Evolutionary conservation across 306 rosid species (phyloP), one percentile per base, ranked within the genome.

Genomic region (Rosa lucieae): DNA sequence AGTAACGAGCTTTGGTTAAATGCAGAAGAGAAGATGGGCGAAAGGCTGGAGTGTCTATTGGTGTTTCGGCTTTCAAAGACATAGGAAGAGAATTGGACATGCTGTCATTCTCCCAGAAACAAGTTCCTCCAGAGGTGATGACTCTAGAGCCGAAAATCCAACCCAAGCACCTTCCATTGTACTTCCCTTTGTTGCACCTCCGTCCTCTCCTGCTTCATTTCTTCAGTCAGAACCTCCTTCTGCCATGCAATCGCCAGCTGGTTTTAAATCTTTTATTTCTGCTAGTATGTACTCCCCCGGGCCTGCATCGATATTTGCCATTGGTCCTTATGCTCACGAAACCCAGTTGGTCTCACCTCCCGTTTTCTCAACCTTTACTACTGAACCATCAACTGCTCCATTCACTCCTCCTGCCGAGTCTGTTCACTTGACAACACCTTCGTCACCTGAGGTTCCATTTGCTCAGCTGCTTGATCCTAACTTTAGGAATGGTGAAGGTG

Each of bases 381-480:
- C 96, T 35, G 92, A 91, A 77, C 96, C 99, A 21, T 96, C 99
- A 13, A 96, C 99, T 13, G 94, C 99, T 82, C 97, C 99, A 70
- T 88, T 93, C 81, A 96, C 99, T 77, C 99, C 99, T 3, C 97
- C 97, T 75, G 92, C 99, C 0, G 98, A 93, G 77, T 91, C 96
- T 46, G 88, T 90, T 56, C 98, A 93, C 80, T 77, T 96, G 85
- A 96, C 98, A 2, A 93, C 96, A 11, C 99, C 99, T 74, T 93
- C 99, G 68, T 96, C 99, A 3, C 99, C 98, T 0, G 98, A 96
- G 87, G 98, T 96, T 58, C 99, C 99, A 18, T 96, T 96, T 82
- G 99, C 99, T 82, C 96, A 87, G 83, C 83, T 91, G 84, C 90
- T 96, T 76, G 89, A 88, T 77, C 87, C 97, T 11, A 81, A 80